Evolutionary conservation across 2,329 filamentous ascomycete species (phyloP).

Genomic region (Sarocladium oryzae): DNA sequence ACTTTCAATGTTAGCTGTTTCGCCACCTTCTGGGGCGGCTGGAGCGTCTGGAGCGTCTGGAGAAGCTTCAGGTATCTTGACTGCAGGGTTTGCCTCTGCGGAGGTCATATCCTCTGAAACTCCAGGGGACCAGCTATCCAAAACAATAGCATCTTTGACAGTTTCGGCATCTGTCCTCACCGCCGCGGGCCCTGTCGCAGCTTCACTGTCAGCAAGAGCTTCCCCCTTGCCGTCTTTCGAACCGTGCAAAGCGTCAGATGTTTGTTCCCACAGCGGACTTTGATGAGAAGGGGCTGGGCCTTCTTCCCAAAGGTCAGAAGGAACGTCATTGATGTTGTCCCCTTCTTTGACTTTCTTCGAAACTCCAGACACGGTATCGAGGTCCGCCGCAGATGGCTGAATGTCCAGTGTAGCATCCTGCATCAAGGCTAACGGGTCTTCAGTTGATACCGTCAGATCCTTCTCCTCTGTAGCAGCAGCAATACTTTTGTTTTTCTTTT

Average conservation of each 20-base stretch:
- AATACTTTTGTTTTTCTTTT: conserved; percentile 15
- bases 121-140: too few species aligned
- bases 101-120: too few species aligned
- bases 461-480: not conserved
- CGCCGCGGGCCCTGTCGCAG: too few species aligned
- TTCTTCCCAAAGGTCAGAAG: not conserved
- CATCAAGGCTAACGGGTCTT: not conserved
- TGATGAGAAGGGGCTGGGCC: not conserved
- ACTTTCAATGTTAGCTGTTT: not conserved
- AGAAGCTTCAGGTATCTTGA: not conserved
- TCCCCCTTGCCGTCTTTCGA: not conserved
- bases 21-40: not conserved
- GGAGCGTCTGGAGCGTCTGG: not conserved
- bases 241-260: not conserved
- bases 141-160: too few species aligned
- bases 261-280: not conserved
- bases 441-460: not conserved
- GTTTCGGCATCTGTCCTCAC: too few species aligned
- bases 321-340: not conserved
- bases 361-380: conserved; percentile 6
- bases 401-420: not conserved
- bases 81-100: conserved; percentile 8
- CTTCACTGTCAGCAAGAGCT: too few species aligned
- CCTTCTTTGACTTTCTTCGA: conserved; percentile 5
- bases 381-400: conserved; percentile 3